Evolutionary conservation across 2,329 filamentous ascomycete genomes (phyloP).

Genomic region (Exophiala calicioides): DNA sequence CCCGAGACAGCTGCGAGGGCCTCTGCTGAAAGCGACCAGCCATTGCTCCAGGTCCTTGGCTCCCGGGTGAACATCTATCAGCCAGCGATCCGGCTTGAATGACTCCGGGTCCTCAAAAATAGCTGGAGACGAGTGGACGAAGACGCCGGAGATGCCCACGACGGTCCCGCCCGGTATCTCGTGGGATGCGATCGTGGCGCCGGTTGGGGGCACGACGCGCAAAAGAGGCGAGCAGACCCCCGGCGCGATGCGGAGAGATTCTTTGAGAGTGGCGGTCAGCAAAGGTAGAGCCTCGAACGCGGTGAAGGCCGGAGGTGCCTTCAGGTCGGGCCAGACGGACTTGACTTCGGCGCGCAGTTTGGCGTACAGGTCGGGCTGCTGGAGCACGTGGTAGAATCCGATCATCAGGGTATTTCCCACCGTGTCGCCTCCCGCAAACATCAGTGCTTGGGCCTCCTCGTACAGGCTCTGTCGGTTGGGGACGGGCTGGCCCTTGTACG

Average conservation of each 20-base stretch:
- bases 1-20: constrained; percentile 44
- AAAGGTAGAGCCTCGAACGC: constrained; percentile 32
- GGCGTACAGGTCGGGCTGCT: constrained; percentile 18
- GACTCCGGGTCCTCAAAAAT: constrained; percentile 7
- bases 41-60: constrained; percentile 36
- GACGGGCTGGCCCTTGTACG: constrained; percentile 1
- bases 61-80: constrained; percentile 15
- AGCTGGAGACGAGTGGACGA: constrained; percentile 34
- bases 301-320: constrained; percentile 23
- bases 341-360: constrained; percentile 27
- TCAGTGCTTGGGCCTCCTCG: constrained; percentile 36
- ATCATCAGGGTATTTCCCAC: constrained; percentile 35
- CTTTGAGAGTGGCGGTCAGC: constrained; percentile 42
- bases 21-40: constrained; percentile 49
- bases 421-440: constrained; percentile 38
- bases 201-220: constrained; percentile 30
- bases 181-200: constrained; percentile 26
- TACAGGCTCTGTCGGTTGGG: constrained; percentile 26
- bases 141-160: constrained; percentile 30
- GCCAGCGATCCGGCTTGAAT: constrained; percentile 13
- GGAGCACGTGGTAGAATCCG: constrained; percentile 33
- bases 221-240: constrained; percentile 33
- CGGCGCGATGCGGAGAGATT: constrained; percentile 40
- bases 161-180: constrained; percentile 22
- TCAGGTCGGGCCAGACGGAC: constrained; percentile 14